phyloP scores from a whole-genome alignment of 345 rosid genomes.

The Pugionium dolabratum region DNA sequence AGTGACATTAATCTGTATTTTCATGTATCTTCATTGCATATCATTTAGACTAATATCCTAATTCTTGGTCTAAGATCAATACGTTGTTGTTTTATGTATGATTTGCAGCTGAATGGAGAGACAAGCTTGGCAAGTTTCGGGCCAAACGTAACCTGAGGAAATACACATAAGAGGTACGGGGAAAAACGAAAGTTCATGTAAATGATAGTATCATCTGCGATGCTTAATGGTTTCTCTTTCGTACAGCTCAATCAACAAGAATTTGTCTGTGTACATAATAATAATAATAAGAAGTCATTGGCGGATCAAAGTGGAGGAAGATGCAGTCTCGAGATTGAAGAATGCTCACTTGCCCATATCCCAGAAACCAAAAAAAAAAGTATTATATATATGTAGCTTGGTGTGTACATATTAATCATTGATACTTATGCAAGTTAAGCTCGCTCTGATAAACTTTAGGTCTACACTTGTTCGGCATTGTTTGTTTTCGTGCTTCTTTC shows the following conservation, averaged over 20 bases:
- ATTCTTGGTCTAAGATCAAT: neutral
- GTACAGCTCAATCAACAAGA: conserved; percentile 18
- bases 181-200: neutral
- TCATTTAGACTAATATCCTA: neutral
- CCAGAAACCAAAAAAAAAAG: neutral
- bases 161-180: conserved; percentile 54
- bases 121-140: conserved; percentile 84
- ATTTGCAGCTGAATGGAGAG: conserved; percentile 86
- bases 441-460: conserved; percentile 13
- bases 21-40: neutral
- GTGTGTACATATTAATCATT: conserved; percentile 29
- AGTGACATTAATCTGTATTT: neutral
- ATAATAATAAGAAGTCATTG: conserved; percentile 24
- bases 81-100: neutral
- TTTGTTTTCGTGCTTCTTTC: conserved; percentile 6
- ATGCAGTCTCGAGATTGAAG: conserved; percentile 18
- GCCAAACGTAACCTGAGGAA: conserved; percentile 80
- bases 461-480: neutral
- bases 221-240: conserved; percentile 13
- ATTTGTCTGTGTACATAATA: conserved; percentile 34
- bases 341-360: conserved; percentile 22
- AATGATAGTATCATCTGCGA: neutral
- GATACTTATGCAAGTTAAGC: conserved; percentile 17
- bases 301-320: conserved; percentile 25
- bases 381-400: conserved; percentile 29